phyloP scores from a whole-genome alignment of 2,329 filamentous ascomycete species.

The Hypoxylon sp. region DNA sequence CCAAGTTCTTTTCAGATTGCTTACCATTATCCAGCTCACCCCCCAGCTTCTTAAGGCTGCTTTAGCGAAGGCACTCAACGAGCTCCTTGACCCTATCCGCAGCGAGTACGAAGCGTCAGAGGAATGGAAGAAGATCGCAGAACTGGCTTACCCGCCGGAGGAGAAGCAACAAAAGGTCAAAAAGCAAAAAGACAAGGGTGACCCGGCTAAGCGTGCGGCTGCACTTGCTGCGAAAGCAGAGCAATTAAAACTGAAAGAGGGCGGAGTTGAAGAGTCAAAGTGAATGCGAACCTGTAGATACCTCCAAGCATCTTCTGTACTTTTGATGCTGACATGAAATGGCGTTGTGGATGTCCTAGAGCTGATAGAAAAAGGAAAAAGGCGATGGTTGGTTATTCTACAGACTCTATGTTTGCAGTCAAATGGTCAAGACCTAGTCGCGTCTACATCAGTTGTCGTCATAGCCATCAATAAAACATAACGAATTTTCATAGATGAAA shows the following conservation, averaged over 20 bases:
- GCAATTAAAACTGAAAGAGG: conserved; percentile 42
- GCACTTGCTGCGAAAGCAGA: conserved; percentile 43
- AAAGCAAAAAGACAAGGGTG: conserved; percentile 76
- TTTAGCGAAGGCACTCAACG: conserved; percentile 78
- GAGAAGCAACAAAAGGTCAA: conserved; percentile 78
- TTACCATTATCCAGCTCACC: conserved; percentile 68
- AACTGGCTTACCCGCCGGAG: conserved; percentile 84
- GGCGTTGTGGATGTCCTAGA: conserved; percentile 32
- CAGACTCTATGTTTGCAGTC: neutral
- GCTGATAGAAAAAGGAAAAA: conserved; percentile 25
- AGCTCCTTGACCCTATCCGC: conserved; percentile 83
- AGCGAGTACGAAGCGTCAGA: conserved; percentile 75
- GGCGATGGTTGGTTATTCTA: neutral
- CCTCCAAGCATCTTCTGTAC: conserved; percentile 12
- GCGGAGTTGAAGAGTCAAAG: conserved; percentile 31
- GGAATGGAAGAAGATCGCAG: conserved; percentile 84
- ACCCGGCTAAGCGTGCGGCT: conserved; percentile 44
- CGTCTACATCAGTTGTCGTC: neutral
- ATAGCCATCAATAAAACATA: neutral
- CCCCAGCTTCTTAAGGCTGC: conserved; percentile 92
- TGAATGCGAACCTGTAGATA: conserved; percentile 25
- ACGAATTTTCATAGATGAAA: neutral
- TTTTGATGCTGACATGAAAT: conserved; percentile 13
- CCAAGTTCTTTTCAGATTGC: conserved; percentile 39
- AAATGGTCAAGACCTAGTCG: neutral